Conservation (phyloP, 2,329 filamentous ascomycete species). For the Fusarium heterosporum region DNA sequence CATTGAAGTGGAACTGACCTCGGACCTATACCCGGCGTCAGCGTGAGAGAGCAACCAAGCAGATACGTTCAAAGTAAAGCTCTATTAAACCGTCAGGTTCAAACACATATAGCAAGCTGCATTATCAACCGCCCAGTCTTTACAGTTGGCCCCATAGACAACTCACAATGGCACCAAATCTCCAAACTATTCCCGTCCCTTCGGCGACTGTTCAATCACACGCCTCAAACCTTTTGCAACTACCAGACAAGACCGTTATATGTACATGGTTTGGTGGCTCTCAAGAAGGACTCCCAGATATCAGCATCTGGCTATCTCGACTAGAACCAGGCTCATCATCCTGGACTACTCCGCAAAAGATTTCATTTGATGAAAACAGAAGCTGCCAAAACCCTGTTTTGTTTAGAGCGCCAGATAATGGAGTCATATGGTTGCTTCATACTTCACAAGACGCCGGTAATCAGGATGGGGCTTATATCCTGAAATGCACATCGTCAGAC, state of each 20-base stretch:
- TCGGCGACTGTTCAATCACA: conserved; percentile 58
- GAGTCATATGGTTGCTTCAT: conserved; percentile 56
- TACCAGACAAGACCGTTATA: conserved; percentile 55
- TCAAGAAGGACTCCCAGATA: conserved; percentile 59
- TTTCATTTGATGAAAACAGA: conserved; percentile 54
- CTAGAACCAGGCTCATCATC: conserved; percentile 44
- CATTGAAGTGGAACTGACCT: background rate
- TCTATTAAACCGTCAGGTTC: conserved; percentile 1
- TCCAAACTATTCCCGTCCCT: conserved; percentile 47
- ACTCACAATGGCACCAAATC: conserved; percentile 9
- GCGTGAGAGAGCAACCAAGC: conserved; percentile 2
- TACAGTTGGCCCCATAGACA: background rate
- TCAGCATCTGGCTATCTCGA: conserved; percentile 57
- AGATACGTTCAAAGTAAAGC: background rate
- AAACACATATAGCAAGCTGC: background rate
- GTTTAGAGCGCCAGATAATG: conserved; percentile 52
- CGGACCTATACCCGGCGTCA: conserved; percentile 14
- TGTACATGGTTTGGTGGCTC: conserved; percentile 61
- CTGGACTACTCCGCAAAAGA: conserved; percentile 52
- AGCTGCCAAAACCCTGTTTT: conserved; percentile 61
- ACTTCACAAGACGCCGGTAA: conserved; percentile 59
- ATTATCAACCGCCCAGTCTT: background rate
- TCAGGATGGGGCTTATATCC: conserved; percentile 56
- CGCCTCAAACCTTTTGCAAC: conserved; percentile 57
- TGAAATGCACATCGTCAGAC: conserved; percentile 53